Conservation (phyloP, 179 eudicot genomes). For the Beta lomatogona region DNA sequence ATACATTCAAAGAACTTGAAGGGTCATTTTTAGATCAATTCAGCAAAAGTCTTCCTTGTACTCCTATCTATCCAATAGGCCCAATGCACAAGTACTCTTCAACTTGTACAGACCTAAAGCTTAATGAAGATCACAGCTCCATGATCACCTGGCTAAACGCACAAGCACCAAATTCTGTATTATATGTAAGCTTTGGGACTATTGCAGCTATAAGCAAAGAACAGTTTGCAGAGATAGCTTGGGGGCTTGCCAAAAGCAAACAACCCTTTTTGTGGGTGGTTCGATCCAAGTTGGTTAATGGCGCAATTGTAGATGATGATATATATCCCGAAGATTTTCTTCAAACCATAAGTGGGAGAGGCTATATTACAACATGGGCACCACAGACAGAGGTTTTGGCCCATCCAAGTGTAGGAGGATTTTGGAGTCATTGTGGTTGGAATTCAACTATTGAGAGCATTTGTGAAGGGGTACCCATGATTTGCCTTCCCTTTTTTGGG, state of each 20-base stretch:
- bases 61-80: slow-evolving; percentile 47
- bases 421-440: slow-evolving; percentile 75
- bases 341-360: slow-evolving; percentile 30
- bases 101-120: slow-evolving; percentile 30
- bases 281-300: slow-evolving; percentile 40
- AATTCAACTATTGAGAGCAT: slow-evolving; percentile 67
- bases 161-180: slow-evolving; percentile 59
- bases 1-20: slow-evolving; percentile 58
- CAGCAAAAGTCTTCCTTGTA: slow-evolving; percentile 19
- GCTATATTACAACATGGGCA: slow-evolving; percentile 56
- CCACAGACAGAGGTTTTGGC: slow-evolving; percentile 60
- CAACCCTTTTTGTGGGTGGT: slow-evolving; percentile 64
- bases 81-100: slow-evolving; percentile 51
- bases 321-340: slow-evolving; percentile 42
- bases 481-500: slow-evolving; percentile 48
- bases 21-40: slow-evolving; percentile 28
- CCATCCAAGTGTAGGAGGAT: slow-evolving; percentile 59
- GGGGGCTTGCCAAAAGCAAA: slow-evolving; percentile 58
- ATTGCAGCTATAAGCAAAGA: slow-evolving; percentile 37
- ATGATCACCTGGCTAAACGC: slow-evolving; percentile 54
- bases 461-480: slow-evolving; percentile 68
- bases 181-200: slow-evolving; percentile 74
- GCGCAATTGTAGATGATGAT: slow-evolving; percentile 35
- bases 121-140: slow-evolving; percentile 42
- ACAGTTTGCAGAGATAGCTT: slow-evolving; percentile 49